These are phyloP conservation scores for Bacidia rubella DNA, from an alignment of 495 filamentous ascomycete genomes.

Conservation along the genomic window DNA sequence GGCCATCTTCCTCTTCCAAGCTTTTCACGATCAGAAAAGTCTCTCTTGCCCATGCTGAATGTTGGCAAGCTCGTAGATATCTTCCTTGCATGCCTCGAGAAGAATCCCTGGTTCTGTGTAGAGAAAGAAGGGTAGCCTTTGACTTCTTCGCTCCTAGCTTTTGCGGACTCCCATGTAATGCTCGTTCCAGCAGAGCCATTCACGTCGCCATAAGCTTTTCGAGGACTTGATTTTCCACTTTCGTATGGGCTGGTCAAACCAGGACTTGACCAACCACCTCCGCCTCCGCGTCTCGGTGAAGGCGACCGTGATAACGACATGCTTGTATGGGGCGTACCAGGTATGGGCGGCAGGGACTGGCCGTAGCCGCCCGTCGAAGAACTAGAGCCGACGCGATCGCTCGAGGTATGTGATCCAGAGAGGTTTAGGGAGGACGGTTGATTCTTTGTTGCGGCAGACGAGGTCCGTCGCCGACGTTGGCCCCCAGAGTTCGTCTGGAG, in stretches of 20 bases:
- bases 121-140: conserved; percentile 72
- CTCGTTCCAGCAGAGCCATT: conserved; percentile 28
- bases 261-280: conserved; percentile 68
- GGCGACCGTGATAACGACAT: conserved; percentile 83
- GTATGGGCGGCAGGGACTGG: conserved; percentile 19
- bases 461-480: conserved; percentile 19
- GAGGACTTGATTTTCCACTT: conserved; percentile 57
- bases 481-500: conserved; percentile 12
- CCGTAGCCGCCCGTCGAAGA: conserved; percentile 17
- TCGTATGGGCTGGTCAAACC: conserved; percentile 49
- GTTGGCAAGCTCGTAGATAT: conserved; percentile 61
- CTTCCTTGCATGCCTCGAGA: conserved; percentile 60
- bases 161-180: conserved; percentile 68
- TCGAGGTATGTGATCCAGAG: conserved; percentile 12
- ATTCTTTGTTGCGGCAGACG: conserved; percentile 14
- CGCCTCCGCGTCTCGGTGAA: conserved; percentile 62
- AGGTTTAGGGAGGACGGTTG: conserved; percentile 12
- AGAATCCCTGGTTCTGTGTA: conserved; percentile 67
- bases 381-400: conserved; percentile 16
- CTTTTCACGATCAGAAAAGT: conserved; percentile 69
- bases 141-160: conserved; percentile 62
- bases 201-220: conserved; percentile 27
- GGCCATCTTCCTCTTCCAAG: conserved; percentile 38
- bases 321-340: conserved; percentile 14
- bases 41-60: conserved; percentile 36